Base-by-base conservation (phyloP, 306 rosid genomes). In the Alnus rubra region DNA sequence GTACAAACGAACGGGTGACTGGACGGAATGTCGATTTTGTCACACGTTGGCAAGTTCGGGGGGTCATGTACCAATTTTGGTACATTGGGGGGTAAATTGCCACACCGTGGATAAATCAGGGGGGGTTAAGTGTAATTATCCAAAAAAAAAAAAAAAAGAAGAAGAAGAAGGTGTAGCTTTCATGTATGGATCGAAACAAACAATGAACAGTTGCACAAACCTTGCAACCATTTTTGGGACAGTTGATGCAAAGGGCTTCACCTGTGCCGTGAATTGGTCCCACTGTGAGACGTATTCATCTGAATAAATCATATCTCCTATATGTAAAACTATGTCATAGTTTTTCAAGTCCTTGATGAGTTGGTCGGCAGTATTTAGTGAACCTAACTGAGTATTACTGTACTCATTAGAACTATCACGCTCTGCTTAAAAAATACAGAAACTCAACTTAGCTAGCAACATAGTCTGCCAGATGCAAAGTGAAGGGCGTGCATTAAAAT, bases 261-360 rank as follows among this genome's bases (percentile, higher is more conserved):
- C 98, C 82, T 93, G 98, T 62, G 99, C 85, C 0, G 98, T 90
- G 86, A 95, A 93, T 76, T 95, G 98, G 79, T 95, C 96, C 99
- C 99, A 95, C 79, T 95, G 96, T 4, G 98, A 91, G 81, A 95
- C 78, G 83, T 95, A 95, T 67, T 98, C 97, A 6, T 93, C 90
- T 73, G 98, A 96, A 67, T 93, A 95, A 39, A 89, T 2, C 10
- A 91, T 83, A 85, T 95, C 98, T 85, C 98, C 98, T 33, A 95
- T 91, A 83, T 95, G 99, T 75, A 91, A 90, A 76, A 91, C 94
- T 63, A 93, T 84, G 87, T 95, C 98, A 16, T 86, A 86, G 84
- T 93, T 79, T 48, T 90, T 68, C 52, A 91, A 84, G 82, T 95
- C 97, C 62, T 78, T 83, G 89, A 91, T 85, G 68, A 94, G 90